Evolutionary conservation across 345 rosid species (phyloP).

Genomic region (Passiflora organensis): DNA sequence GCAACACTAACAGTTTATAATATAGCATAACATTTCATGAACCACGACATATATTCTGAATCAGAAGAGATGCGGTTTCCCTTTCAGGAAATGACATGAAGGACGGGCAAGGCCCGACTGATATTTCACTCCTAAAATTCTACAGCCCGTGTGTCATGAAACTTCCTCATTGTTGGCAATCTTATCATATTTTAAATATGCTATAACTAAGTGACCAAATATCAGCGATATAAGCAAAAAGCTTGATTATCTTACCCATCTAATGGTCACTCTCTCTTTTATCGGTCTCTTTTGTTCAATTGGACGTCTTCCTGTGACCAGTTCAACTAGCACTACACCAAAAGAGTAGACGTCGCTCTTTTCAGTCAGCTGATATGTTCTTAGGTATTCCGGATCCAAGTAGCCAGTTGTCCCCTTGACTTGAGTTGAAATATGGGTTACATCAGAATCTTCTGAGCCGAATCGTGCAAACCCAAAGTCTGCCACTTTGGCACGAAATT

Average conservation of each 20-base stretch:
- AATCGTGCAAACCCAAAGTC: conserved; percentile 89
- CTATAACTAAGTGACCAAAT: not conserved
- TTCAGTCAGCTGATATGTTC: conserved; percentile 67
- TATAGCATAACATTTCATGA: too few species aligned
- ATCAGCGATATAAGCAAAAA: not conserved
- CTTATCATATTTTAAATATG: too few species aligned
- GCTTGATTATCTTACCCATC: conserved; percentile 50
- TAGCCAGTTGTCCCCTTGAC: conserved; percentile 78
- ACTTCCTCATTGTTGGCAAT: too few species aligned
- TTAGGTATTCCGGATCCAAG: conserved; percentile 78
- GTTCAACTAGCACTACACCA: conserved; percentile 73
- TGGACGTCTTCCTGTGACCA: conserved; percentile 68
- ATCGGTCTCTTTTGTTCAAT: conserved; percentile 49
- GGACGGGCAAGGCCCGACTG: too few species aligned
- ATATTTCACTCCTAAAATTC: too few species aligned
- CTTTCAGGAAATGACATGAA: too few species aligned
- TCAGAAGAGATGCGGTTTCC: too few species aligned
- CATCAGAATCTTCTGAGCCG: conserved; percentile 45
- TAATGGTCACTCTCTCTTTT: conserved; percentile 49
- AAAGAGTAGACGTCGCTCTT: conserved; percentile 89
- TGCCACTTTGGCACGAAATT: conserved; percentile 81
- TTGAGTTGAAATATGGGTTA: conserved; percentile 75
- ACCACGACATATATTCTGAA: too few species aligned
- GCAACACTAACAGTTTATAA: too few species aligned
- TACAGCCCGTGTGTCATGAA: too few species aligned